A percentile compares a stretch with the other conserved stretches of the same genome.
Conservation (phyloP, 2,329 filamentous ascomycete genomes). For the Fusarium anthophilum region DNA sequence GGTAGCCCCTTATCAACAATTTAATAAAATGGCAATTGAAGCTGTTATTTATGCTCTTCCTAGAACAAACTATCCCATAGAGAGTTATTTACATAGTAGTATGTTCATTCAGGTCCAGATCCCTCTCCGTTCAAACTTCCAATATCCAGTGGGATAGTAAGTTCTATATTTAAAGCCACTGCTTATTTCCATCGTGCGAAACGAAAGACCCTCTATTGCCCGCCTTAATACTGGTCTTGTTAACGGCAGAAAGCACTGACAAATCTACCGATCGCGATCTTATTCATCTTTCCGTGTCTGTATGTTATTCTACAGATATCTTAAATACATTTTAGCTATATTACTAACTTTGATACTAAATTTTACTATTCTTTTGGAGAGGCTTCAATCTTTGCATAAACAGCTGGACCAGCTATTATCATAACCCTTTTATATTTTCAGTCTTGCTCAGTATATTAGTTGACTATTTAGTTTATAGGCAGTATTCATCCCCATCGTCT, state of each 20-base stretch:
- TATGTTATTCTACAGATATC: not conserved
- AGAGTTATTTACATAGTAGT: too few species aligned
- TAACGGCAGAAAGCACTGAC: too few species aligned
- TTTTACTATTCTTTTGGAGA: accelerated
- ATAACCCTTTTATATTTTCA: not conserved
- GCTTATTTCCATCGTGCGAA: too few species aligned
- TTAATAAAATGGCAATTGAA: accelerated
- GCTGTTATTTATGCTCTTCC: accelerated
- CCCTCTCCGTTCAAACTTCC: too few species aligned
- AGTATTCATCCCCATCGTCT: too few species aligned
- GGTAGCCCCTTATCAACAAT: too few species aligned
- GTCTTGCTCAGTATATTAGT: not conserved
- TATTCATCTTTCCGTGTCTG: not conserved
- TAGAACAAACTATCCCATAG: too few species aligned
- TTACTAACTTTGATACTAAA: not conserved
- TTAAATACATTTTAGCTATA: not conserved
- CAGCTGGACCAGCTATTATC: accelerated
- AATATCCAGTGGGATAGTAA: too few species aligned
- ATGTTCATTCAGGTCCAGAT: too few species aligned
- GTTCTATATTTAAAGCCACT: too few species aligned
- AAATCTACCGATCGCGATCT: not conserved
- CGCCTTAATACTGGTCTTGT: too few species aligned
- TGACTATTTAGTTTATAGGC: accelerated
- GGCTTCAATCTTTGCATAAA: not conserved
- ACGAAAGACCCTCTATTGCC: too few species aligned